A percentile compares a stretch with the other conserved stretches of the same genome.
Conservation (phyloP, 1,284 basidiomycete genomes). For the Apiotrichum veenhuisii region DNA sequence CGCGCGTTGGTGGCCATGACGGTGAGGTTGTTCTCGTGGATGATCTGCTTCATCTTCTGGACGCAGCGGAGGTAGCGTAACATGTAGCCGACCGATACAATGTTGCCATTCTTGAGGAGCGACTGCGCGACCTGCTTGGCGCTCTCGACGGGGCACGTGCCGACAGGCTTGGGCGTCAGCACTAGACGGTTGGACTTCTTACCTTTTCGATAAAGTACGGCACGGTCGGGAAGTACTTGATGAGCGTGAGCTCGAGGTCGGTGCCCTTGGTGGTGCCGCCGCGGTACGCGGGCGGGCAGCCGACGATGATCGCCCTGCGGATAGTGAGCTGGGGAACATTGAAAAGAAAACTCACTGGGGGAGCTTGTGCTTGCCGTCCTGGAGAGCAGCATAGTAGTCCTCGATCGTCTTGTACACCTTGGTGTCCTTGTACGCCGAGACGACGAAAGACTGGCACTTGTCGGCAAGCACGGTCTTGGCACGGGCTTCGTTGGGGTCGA, state of each 20-base stretch:
- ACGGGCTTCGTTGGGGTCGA: slow-evolving; percentile 83
- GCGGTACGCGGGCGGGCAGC: slow-evolving; percentile 89
- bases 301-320: slow-evolving; percentile 71
- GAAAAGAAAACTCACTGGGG: slow-evolving; percentile 49
- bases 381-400: slow-evolving; percentile 71
- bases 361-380: slow-evolving; percentile 46
- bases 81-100: slow-evolving; percentile 91
- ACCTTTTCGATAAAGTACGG: slow-evolving; percentile 91
- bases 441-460: slow-evolving; percentile 92
- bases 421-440: slow-evolving; percentile 87
- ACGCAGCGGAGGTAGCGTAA: slow-evolving; percentile 89
- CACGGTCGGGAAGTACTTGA: slow-evolving; percentile 82
- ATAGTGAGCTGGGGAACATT: slow-evolving; percentile 3
- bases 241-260: slow-evolving; percentile 84
- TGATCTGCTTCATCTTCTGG: slow-evolving; percentile 96
- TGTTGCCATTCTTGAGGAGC: slow-evolving; percentile 65
- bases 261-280: slow-evolving; percentile 71
- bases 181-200: background rate
- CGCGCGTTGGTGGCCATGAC: slow-evolving; percentile 96
- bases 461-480: slow-evolving; percentile 75
- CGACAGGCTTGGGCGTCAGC: slow-evolving; percentile 59
- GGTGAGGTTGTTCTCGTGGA: slow-evolving; percentile 89
- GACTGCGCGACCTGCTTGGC: slow-evolving; percentile 62
- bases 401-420: slow-evolving; percentile 82
- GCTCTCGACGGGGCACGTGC: slow-evolving; percentile 66